Evolutionary conservation across 495 filamentous ascomycete genomes (phyloP).

Genomic region (Viridothelium virens): DNA sequence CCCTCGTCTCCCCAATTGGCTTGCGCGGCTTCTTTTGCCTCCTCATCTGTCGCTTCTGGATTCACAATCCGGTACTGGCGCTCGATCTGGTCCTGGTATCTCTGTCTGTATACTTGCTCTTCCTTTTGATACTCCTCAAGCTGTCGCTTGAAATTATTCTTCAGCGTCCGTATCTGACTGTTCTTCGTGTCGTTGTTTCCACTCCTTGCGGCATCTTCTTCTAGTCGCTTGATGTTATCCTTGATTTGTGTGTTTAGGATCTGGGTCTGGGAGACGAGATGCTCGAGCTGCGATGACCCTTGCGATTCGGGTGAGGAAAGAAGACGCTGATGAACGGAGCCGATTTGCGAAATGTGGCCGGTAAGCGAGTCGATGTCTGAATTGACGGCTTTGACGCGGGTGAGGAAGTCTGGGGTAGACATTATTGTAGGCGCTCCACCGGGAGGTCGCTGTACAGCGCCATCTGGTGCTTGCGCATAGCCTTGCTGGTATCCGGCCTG

Average conservation of each 20-base stretch:
- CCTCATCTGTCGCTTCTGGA: constrained; percentile 57
- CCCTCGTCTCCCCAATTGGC: constrained; percentile 66
- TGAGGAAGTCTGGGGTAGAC: constrained; percentile 50
- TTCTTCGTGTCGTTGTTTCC: constrained; percentile 50
- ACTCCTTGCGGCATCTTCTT: constrained; percentile 53
- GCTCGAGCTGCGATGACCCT: constrained; percentile 47
- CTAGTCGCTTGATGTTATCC: constrained; percentile 59
- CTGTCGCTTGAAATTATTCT: constrained; percentile 55
- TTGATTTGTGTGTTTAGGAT: constrained; percentile 57
- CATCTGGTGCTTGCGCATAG: constrained; percentile 7
- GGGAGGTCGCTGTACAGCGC: constrained; percentile 15
- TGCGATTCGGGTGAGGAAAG: constrained; percentile 46
- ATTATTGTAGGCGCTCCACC: constrained; percentile 22
- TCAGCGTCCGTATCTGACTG: constrained; percentile 55
- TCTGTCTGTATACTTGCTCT: constrained; percentile 55
- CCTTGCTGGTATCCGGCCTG: constrained; percentile 3
- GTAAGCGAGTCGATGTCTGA: constrained; percentile 50
- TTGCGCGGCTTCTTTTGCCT: constrained; percentile 55
- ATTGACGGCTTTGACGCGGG: constrained; percentile 50
- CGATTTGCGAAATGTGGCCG: constrained; percentile 49
- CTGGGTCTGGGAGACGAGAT: constrained; percentile 56
- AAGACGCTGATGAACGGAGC: constrained; percentile 52
- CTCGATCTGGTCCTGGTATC: constrained; percentile 62
- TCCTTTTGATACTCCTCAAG: constrained; percentile 56
- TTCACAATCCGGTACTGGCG: constrained; percentile 71